Evolutionary conservation across 345 rosid genomes (phyloP), one percentile per base, ranked within the genome.

Genomic region (Crucihimalaya himalaica): DNA sequence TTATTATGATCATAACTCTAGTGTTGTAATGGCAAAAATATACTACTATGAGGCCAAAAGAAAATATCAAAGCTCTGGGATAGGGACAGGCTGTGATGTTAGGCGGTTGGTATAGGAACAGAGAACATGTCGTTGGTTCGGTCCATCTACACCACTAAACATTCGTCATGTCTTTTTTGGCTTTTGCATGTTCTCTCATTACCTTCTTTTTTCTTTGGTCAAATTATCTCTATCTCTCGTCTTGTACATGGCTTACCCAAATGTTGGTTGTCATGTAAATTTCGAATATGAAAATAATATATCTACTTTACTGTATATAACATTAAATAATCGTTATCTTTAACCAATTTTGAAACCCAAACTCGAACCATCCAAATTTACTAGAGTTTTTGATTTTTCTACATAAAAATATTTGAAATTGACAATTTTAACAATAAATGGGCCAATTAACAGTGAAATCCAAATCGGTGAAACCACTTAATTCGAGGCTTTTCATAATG

Each of bases 181-280:
- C 31, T 72, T 74, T 66, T 66, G 27, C 78, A 57, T 66, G 52
- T 47, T 73, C 77, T 73, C 77, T n/a, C n/a, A n/a, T n/a, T 73
- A 56, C 15, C 7, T 14, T 18, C n/a, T 21, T 47, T 2, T 3
- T 31, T 31, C 6, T 46, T 60, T 20, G 2, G 29, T 31, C 76
- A 51, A 51, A 51, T n/a, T n/a, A 19, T 51, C 34, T 14, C 14
- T 5, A 4, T 12, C 42, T 68, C 43, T 40, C 28, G 18, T 53
- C 25, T 21, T 54, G 28, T 28, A 1, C 57, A 64, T 63, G 71
- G 7, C 29, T 64, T 46, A 64, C 77, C 57, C 32, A 54, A 62
- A 11, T 15, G 8, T 63, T 42, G 54, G 3, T 43, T 43, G 64
- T 63, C 47, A 11, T 51, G 53, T 18, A 9, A 40, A 40, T 28